Base-by-base conservation (phyloP, 1,139 yeast genomes). In the Hemisphaericaspora xylofermentans region DNA sequence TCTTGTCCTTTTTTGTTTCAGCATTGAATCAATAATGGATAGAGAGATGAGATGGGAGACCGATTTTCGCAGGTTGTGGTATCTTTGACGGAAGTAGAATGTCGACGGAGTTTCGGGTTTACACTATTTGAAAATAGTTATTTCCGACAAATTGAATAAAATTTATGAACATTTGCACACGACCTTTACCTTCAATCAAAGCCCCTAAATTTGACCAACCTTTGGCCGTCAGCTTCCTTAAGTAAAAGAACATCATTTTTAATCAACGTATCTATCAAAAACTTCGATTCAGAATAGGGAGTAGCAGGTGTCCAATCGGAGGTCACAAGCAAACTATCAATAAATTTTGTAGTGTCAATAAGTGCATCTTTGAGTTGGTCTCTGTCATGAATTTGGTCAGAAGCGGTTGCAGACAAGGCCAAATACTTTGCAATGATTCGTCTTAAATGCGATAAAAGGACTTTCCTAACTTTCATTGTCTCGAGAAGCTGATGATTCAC, bases 361-460 rank as follows among this genome's bases (percentile, higher is more conserved):
- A 60, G 39, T 24, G 49, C 51, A 13, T 36, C 38, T 24, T 52
- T 53, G 17, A 63, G 49, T 3, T 54, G 46, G 1, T 39, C 44
- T 32, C 54, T 54, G 33, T 57, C 59, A 51, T 53, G 47, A 18
- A 49, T 40, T 33, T 51, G 53, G 57, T 59, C 52, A 41, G 32
- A 13, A 3, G 19, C 3, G 3, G 22, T 30, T 30, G 55, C 58
- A 38, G 55, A 55, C 13, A 58, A 39, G 10, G 64, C 64, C 19
- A 61, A 47, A 28, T 55, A 49, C 46, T 58, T 60, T 26, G 57
- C 48, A 13, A 61, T 40, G 8, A 61, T 52, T 30, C 62, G 47
- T 33, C 54, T 56, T 40, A 63, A 41, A 36, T 52, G 59, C 9
- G 47, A 40, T 15, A 46, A 40, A 27, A 59, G 36, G 3, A 28